A percentile compares a stretch with the other conserved stretches of the same genome.
Conservation (phyloP, 345 rosid genomes). For the Salix dunnii region DNA sequence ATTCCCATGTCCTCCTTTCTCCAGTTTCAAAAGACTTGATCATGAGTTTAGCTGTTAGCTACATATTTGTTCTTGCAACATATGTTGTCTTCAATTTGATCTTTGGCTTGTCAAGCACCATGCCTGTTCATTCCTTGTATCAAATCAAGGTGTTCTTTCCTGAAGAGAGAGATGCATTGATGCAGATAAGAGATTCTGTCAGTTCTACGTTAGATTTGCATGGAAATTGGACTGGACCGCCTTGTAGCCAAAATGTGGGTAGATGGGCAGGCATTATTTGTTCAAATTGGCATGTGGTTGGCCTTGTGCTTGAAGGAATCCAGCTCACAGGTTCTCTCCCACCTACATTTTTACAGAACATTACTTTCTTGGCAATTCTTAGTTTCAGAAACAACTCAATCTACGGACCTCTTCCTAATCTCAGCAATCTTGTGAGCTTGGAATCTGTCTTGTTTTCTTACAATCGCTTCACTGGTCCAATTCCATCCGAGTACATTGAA, state of each 20-base stretch:
- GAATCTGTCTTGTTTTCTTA: slow-evolving; percentile 34
- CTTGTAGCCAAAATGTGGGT: slow-evolving; percentile 34
- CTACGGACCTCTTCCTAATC: slow-evolving; percentile 40
- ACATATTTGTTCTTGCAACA: background rate
- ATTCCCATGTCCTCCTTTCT: background rate
- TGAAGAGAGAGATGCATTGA: slow-evolving; percentile 35
- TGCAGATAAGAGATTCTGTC: slow-evolving; percentile 39
- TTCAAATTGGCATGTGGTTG: slow-evolving; percentile 38
- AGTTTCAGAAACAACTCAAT: slow-evolving; percentile 43
- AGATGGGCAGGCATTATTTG: slow-evolving; percentile 50
- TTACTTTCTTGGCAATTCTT: slow-evolving; percentile 38
- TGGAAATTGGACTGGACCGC: slow-evolving; percentile 50
- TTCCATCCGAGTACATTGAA: slow-evolving; percentile 30
- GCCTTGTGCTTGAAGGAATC: slow-evolving; percentile 42
- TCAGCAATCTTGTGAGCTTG: slow-evolving; percentile 28
- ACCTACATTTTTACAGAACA: slow-evolving; percentile 27
- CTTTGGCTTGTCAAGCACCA: background rate
- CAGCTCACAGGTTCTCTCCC: slow-evolving; percentile 47
- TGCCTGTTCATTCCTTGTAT: background rate
- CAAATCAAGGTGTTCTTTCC: slow-evolving; percentile 5
- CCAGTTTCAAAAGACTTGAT: background rate
- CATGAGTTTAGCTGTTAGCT: background rate
- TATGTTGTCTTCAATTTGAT: background rate
- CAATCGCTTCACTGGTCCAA: slow-evolving; percentile 40
- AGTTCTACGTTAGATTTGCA: slow-evolving; percentile 28